Percentiles rank a stretch among this genome's conserved stretches.
These are phyloP conservation scores for Globisporangium sylvaticum DNA, from an alignment of 352 stramenopile genomes.

Conservation along the genomic window DNA sequence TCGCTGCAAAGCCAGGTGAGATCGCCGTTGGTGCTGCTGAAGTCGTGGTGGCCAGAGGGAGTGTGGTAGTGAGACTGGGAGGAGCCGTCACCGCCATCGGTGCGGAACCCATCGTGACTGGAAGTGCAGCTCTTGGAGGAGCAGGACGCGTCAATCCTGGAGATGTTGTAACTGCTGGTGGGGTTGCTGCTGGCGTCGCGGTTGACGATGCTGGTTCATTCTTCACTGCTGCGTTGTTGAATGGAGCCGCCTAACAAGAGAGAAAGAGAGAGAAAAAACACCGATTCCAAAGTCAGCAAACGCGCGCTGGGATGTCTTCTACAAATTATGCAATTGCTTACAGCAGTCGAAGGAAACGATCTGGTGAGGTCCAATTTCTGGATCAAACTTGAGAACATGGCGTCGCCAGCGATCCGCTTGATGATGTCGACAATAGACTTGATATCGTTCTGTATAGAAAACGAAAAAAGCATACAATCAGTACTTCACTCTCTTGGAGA, in stretches of 20 bases:
- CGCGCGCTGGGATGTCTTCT: not conserved
- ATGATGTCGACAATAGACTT: slow-evolving; percentile 88
- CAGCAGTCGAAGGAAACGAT: slow-evolving; percentile 40
- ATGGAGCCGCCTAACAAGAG: not conserved
- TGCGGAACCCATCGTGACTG: not conserved
- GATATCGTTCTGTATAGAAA: slow-evolving; percentile 64
- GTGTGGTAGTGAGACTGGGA: not conserved
- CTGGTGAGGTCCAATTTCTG: slow-evolving; percentile 80
- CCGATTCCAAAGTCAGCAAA: not conserved
- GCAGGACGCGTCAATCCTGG: not conserved
- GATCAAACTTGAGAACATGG: slow-evolving; percentile 76
- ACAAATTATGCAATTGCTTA: slow-evolving; percentile 4
- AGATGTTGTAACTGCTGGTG: not conserved
- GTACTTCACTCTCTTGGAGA: not conserved
- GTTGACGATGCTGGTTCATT: slow-evolving; percentile 21
- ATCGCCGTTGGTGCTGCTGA: not conserved
- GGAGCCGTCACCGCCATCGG: not conserved
- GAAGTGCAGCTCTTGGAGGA: slow-evolving; percentile 3
- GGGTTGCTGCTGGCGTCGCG: not conserved
- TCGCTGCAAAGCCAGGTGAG: slow-evolving; percentile 4
- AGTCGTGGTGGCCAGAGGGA: not conserved
- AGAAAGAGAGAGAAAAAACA: not conserved
- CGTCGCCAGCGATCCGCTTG: slow-evolving; percentile 78
- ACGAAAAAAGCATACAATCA: not conserved
- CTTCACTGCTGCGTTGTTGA: slow-evolving; percentile 23